Evolutionary conservation across 768 basidiomycete genomes (phyloP), one percentile per base, ranked within the genome.

Genomic region (Kwoniella sp.): DNA sequence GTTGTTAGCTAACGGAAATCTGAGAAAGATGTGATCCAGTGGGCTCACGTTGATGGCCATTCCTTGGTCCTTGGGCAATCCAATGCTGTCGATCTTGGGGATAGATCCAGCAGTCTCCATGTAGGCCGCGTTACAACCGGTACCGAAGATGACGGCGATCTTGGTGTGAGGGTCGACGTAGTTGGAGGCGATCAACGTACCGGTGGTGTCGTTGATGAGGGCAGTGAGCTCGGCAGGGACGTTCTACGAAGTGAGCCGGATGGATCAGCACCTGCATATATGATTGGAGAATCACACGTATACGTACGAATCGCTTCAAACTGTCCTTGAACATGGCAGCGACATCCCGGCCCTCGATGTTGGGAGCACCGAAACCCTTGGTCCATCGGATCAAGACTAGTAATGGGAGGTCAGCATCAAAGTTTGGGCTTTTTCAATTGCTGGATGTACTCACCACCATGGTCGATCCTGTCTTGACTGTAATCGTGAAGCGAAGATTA

Each of bases 11-110:
- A 5, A n/a, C n/a, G n/a, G 2, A 22, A 75, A 86, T n/a, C 66
- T 90, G 89, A 90, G 23, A 22, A 51, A 28, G 28, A 34, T 25
- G 9, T 8, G 3, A 1, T 2, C 5, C 28, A 28, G 8, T 12
- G 22, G 91, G 93, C 87, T 94, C 92, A 82, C 95, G 80, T 98
- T 98, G 79, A 99, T 97, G 4, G 88, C 95, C 86, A 99, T 96
- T 58, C 89, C 84, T 28, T 83, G 83, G 38, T 88, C 86, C 26
- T 60, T 65, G 22, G 73, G 72, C 68, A 94, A 84, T 1, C 88
- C 88, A n/a, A 93, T 81, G 58, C 87, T 70, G 54, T 85, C 84
- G 68, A 97, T 87, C 84, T 99, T 99, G 45, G 90, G 86, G 55
- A 97, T 93, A 72, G 89, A 87, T 47, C 84, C 85, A 17, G 92